Evolutionary conservation across 495 filamentous ascomycete genomes (phyloP), one percentile per base, ranked within the genome.

Genomic region (Aspergillus indologenus): DNA sequence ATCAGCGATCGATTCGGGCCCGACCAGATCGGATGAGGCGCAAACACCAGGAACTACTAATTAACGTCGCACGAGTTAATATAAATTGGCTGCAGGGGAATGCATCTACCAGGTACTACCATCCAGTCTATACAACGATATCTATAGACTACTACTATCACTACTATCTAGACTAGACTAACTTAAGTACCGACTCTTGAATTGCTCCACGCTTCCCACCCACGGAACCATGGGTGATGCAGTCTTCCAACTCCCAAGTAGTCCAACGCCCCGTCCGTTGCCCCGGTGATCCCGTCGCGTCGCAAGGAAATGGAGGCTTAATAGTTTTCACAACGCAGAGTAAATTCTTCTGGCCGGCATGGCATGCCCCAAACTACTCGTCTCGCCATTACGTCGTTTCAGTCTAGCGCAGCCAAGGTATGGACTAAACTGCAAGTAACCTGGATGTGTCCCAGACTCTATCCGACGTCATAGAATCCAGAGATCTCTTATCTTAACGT

Each of bases 181-280:
- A 19, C 26, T 53, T 4, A 34, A 40, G 6, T 40, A 40, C 12
- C 34, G 12, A 40, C 34, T 2, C 2, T 11, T 15, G 12, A 40
- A 2, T 40, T 40, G 34, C 66, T 63, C 66, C 59, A 59, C 62
- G 62, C 50, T 64, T 46, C 45, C 58, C 49, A 52, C 52, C 18
- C 58, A 58, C 54, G 54, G 57, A 54, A 58, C 47, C 66, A 63
- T 65, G 66, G 62, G 58, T 68, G 61, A 54, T 56, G 45, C 50
- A 45, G 23, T 46, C 31, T 52, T 40, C 51, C 34, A 17, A 29
- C 3, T 51, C 23, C 23, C 48, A 31, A 51, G 34, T 40, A 40
- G 34, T 40, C 49, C 20, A 29, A 46, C 34, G 59, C 59, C 63
- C 56, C 57, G 45, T 52, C 34, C 46, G 58, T 61, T 61, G 58